Evolutionary conservation across 1,139 yeast genomes (phyloP), one percentile per base, ranked within the genome.

Genomic region (Suhomyces kunorum): DNA sequence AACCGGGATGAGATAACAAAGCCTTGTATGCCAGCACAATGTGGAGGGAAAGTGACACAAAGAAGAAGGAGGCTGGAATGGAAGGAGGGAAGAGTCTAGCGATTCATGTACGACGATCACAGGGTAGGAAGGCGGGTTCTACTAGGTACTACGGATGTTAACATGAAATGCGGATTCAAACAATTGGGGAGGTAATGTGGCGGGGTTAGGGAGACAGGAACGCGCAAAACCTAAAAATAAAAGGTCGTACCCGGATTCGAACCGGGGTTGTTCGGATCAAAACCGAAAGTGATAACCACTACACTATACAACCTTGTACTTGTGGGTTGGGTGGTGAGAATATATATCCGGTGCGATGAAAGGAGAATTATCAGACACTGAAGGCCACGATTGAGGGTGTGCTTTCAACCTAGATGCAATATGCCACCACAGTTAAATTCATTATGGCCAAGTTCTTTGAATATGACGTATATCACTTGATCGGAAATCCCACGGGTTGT

Each of bases 241-340:
- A 54, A 82, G 89, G 88, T 83, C 88, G 81, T 80, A 80, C 88
- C 89, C 89, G 89, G 90, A 82, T 81, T 83, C 90, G 90, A 84
- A 83, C 90, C 84, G 90, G 88, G 88, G 90, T 84, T 81, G 80
- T 74, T 69, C 82, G 89, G 88, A 82, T 68, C 75, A 69, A 61
- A 69, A 68, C 75, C 74, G 61, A 64, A 59, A 54, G 75, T 69
- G 75, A 69, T 69, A 66, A 68, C 75, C 74, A 64, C 75, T 69
- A 69, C 75, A 68, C 74, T 68, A 69, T 64, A 63, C 68, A 67
- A 68, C 74, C 74, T 11, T 9, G 28, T 42, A 31, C 12, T 36
- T 28, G 23, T 8, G 5, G 7, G 13, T 0, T 8, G 22, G 6
- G 12, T 8, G 8, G 8, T 5, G 9, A 12, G 24, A 5, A 6